These are phyloP conservation scores for Reticulascus tulasneorum DNA, from an alignment of 2,329 filamentous ascomycete species.

Conservation along the genomic window DNA sequence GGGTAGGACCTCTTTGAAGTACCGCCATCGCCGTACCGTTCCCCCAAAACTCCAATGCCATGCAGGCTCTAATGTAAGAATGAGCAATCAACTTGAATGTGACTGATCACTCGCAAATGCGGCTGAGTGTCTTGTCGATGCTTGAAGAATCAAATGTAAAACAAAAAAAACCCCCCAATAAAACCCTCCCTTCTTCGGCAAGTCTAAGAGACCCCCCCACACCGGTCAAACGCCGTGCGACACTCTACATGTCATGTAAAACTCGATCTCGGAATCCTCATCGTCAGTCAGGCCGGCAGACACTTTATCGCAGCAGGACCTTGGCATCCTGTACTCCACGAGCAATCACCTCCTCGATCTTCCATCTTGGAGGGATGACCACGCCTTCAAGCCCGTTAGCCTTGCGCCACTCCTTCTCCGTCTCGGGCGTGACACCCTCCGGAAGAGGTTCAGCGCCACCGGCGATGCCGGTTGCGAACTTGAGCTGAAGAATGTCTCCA, in stretches of 20 bases:
- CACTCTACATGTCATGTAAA: neutral
- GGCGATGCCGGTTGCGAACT: conserved; percentile 94
- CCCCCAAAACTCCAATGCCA: conserved; percentile 12
- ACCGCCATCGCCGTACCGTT: conserved; percentile 10
- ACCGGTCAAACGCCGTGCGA: neutral
- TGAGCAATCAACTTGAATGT: conserved; percentile 10
- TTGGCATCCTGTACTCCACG: conserved; percentile 74
- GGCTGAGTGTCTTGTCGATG: too few relatives aligned
- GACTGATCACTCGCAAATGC: conserved; percentile 11
- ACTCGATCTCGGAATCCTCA: too few relatives aligned
- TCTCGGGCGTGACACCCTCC: conserved; percentile 66
- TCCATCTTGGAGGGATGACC: conserved; percentile 75
- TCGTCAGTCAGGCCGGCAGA: neutral
- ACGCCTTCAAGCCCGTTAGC: conserved; percentile 66
- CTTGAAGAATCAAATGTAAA: conserved; percentile 7
- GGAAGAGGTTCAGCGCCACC: conserved; percentile 77
- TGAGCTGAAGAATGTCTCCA: conserved; percentile 86
- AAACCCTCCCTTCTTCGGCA: conserved; percentile 1
- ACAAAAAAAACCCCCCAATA: too few relatives aligned
- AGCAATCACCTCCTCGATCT: conserved; percentile 75
- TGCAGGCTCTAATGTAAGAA: conserved; percentile 10
- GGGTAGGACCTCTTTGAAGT: too few relatives aligned
- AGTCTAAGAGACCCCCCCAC: too few relatives aligned
- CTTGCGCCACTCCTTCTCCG: conserved; percentile 65
- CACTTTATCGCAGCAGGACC: conserved; percentile 58